Conservation (phyloP, 169 alveolate genomes). For the Besnoitia besnoiti region DNA sequence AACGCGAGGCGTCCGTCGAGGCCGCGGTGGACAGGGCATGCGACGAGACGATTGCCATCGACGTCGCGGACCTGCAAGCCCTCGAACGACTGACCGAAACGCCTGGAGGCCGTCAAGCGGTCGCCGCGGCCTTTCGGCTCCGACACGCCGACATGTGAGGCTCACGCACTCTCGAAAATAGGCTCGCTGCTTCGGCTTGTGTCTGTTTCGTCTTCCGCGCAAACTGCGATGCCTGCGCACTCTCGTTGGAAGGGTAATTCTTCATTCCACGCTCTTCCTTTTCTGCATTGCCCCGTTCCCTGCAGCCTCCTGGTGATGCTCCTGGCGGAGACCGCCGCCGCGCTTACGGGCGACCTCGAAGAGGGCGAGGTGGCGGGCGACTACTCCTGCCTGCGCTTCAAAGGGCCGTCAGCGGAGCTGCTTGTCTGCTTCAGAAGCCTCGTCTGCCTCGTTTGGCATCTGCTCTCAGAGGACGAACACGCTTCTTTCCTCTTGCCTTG, state of each 20-base stretch:
- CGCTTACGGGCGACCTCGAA: neutral
- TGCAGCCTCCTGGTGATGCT: neutral
- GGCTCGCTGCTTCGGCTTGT: too few species aligned
- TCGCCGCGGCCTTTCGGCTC: conserved; percentile 8
- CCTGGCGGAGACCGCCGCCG: neutral
- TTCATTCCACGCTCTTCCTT: neutral
- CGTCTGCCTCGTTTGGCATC: neutral
- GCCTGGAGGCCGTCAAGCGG: conserved; percentile 14
- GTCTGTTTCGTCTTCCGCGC: neutral
- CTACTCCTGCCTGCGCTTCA: neutral
- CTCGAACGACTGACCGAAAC: neutral
- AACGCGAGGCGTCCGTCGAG: neutral
- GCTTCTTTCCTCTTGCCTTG: neutral
- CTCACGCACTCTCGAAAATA: neutral
- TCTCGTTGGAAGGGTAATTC: neutral
- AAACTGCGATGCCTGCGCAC: neutral
- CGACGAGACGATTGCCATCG: neutral
- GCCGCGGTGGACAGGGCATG: neutral
- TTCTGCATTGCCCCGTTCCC: neutral
- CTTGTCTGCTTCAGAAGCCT: neutral
- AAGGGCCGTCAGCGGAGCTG: conserved; percentile 24
- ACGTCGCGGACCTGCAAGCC: neutral
- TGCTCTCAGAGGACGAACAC: neutral
- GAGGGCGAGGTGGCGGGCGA: neutral
- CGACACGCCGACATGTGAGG: conserved; percentile 12